phyloP scores from a whole-genome alignment of 148 eudicot species.

The Cornus controversa region DNA sequence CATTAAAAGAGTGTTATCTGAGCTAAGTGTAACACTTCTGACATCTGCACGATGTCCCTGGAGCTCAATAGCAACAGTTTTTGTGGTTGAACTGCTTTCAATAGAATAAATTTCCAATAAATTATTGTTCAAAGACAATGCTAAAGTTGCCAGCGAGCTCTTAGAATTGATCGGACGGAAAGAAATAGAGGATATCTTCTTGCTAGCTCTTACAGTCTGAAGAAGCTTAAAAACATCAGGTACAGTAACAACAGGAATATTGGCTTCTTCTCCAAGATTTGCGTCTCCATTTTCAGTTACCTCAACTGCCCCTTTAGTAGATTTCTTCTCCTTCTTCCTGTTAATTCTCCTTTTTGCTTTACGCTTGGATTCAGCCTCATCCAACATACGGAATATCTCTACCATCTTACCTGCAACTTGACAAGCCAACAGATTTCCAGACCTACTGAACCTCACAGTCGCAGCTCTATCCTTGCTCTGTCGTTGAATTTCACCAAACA shows the following conservation, averaged over 20 bases:
- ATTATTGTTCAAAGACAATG: constrained; percentile 88
- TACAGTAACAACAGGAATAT: constrained; percentile 42
- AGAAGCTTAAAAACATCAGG: constrained; percentile 76
- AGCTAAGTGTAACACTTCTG: constrained; percentile 86
- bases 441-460: constrained; percentile 64
- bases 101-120: constrained; percentile 70
- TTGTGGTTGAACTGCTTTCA: constrained; percentile 44
- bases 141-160: constrained; percentile 66
- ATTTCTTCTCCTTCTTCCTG: constrained; percentile 80
- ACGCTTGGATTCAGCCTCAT: constrained; percentile 78
- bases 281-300: constrained; percentile 41
- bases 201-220: constrained; percentile 69
- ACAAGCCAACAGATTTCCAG: constrained; percentile 84
- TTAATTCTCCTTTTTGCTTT: constrained; percentile 88
- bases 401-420: constrained; percentile 93
- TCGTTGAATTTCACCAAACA: constrained; percentile 83
- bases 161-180: constrained; percentile 67
- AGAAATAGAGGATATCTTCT: constrained; percentile 85
- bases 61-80: constrained; percentile 70
- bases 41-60: constrained; percentile 93
- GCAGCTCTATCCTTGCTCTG: constrained; percentile 88
- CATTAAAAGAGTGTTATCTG: constrained; percentile 88
- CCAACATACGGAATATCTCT: constrained; percentile 76
- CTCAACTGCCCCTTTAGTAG: constrained; percentile 45
- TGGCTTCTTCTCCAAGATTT: constrained; percentile 37